A percentile compares a stretch with the other conserved stretches of the same genome.
These are phyloP conservation scores for Phoenix roebelenii DNA, from an alignment of 176 grass and related monocot species.

Conservation along the genomic window DNA sequence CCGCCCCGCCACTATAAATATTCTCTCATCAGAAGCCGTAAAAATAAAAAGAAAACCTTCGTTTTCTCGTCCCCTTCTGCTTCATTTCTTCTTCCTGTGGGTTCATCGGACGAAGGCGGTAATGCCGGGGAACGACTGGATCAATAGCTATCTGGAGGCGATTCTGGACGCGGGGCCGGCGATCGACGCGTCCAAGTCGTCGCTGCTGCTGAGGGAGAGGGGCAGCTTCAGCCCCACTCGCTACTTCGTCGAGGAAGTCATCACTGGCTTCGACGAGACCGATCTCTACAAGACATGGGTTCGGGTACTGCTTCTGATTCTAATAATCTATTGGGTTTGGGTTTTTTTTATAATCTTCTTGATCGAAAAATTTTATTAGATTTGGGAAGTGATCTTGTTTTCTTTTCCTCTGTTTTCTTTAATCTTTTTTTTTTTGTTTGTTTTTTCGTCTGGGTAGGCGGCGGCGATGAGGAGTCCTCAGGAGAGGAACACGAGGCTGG, in stretches of 20 bases:
- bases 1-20: neutral
- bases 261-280: conserved; percentile 50
- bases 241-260: conserved; percentile 57
- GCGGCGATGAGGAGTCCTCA: conserved; percentile 15
- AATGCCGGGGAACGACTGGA: conserved; percentile 52
- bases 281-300: conserved; percentile 61
- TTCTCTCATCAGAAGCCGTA: neutral
- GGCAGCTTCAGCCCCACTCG: conserved; percentile 41
- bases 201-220: conserved; percentile 38
- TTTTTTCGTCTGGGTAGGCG: neutral
- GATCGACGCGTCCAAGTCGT: conserved; percentile 28
- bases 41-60: too few relatives aligned
- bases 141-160: conserved; percentile 54
- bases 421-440: too few relatives aligned
- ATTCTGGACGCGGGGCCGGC: conserved; percentile 36
- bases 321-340: neutral
- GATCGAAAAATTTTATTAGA: too few relatives aligned
- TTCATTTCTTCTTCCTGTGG: neutral
- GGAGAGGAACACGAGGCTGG: conserved; percentile 19
- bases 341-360: neutral
- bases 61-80: too few relatives aligned
- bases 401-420: too few relatives aligned
- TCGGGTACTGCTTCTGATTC: conserved; percentile 21
- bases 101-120: neutral
- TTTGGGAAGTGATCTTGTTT: too few relatives aligned